Conservation (phyloP, 2,329 filamentous ascomycete genomes). For the Penicillium palitans region DNA sequence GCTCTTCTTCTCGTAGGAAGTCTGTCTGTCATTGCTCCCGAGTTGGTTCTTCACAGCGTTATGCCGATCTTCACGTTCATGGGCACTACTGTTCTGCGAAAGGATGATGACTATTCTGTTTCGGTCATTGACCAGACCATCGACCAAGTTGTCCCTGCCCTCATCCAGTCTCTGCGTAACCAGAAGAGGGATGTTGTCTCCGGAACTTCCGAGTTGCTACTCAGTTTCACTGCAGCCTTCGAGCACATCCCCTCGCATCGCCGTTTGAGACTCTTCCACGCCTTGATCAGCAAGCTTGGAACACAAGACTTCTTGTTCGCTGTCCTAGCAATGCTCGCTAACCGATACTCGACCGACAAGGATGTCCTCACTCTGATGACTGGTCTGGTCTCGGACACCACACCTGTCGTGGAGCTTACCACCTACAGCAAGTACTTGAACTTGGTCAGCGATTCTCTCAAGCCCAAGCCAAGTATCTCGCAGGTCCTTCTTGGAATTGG, state of each 20-base stretch:
- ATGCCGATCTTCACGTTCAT: conserved; percentile 99
- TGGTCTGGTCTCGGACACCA: conserved; percentile 71
- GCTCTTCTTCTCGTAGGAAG: conserved; percentile 85
- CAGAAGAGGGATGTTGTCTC: conserved; percentile 74
- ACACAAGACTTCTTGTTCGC: conserved; percentile 85
- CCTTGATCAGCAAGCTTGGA: conserved; percentile 81
- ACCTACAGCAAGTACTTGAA: conserved; percentile 75
- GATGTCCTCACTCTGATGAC: conserved; percentile 72
- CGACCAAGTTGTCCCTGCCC: conserved; percentile 85
- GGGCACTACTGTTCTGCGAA: conserved; percentile 84
- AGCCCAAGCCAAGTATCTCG: conserved; percentile 72
- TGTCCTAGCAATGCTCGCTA: conserved; percentile 83
- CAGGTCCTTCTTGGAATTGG: conserved; percentile 67
- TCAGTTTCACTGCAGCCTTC: conserved; percentile 94
- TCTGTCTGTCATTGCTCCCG: conserved; percentile 82
- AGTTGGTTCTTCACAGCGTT: conserved; percentile 89
- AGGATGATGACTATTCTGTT: conserved; percentile 95
- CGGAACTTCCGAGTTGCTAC: conserved; percentile 83
- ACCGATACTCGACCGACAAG: conserved; percentile 78
- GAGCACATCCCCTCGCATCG: conserved; percentile 92
- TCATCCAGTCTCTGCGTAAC: conserved; percentile 80
- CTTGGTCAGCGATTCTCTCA: conserved; percentile 72
- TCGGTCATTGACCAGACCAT: conserved; percentile 95
- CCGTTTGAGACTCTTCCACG: conserved; percentile 76
- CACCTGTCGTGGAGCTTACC: conserved; percentile 69